These are phyloP conservation scores for Litchi chinensis DNA, from an alignment of 345 rosid genomes.

Conservation along the genomic window DNA sequence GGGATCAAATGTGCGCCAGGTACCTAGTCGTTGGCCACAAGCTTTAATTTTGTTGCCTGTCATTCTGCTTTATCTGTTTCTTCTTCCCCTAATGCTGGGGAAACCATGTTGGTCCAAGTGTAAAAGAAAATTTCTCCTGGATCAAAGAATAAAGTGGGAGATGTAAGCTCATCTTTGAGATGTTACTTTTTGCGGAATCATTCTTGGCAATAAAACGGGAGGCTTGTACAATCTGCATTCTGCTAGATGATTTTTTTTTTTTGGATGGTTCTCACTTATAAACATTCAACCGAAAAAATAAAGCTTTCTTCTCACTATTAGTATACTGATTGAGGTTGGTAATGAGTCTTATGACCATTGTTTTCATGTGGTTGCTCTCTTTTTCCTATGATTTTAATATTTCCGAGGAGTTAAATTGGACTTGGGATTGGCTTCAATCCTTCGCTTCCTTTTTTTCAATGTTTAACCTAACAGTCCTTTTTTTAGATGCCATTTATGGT, in stretches of 20 bases:
- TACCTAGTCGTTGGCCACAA: not conserved
- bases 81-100: not conserved
- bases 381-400: no score
- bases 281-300: no score
- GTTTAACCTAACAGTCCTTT: no score
- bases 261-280: not conserved
- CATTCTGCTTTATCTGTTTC: not conserved
- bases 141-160: constrained; percentile 24
- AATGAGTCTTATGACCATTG: no score
- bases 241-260: not conserved
- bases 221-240: not conserved
- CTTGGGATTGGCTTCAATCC: not conserved
- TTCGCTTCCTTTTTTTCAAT: no score
- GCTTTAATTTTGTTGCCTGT: constrained; percentile 8
- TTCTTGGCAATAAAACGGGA: not conserved
- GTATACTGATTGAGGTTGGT: no score
- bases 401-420: not conserved
- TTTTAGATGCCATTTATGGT: no score
- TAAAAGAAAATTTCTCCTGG: constrained; percentile 5
- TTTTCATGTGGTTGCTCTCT: no score
- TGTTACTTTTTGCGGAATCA: not conserved
- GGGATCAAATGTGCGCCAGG: constrained; percentile 8
- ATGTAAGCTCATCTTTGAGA: constrained; percentile 12
- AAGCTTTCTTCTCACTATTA: no score
- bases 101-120: not conserved